A percentile compares a stretch with the other conserved stretches of the same genome.
Conservation (phyloP, 1,284 basidiomycete species). For the Mycena citricolor region DNA sequence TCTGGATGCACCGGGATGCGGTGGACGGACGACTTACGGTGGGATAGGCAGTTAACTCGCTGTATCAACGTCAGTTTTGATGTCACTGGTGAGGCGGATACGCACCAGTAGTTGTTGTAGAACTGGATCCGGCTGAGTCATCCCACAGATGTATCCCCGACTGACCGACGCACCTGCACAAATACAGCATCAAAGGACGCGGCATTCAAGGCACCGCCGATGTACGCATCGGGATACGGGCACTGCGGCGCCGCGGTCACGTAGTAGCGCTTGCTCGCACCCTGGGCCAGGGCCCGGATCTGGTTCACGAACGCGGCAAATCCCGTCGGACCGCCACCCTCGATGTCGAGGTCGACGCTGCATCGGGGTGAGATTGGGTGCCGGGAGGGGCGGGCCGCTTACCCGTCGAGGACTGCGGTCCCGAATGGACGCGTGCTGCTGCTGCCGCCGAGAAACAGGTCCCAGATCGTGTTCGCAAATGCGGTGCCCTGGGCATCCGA, state of each 20-base stretch:
- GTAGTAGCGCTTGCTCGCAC: slow-evolving; percentile 59
- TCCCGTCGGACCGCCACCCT: slow-evolving; percentile 53
- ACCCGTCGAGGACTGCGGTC: slow-evolving; percentile 65
- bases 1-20: no score
- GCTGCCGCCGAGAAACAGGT: slow-evolving; percentile 62
- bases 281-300: slow-evolving; percentile 46
- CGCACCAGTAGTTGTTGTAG: slow-evolving; percentile 35
- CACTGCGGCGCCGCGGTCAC: slow-evolving; percentile 68
- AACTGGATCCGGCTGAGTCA: slow-evolving; percentile 34
- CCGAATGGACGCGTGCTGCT: slow-evolving; percentile 61
- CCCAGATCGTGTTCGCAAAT: slow-evolving; percentile 64
- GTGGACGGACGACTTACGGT: slow-evolving; percentile 36
- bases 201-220: slow-evolving; percentile 53
- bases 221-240: slow-evolving; percentile 59
- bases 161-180: slow-evolving; percentile 42
- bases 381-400: slow-evolving; percentile 19
- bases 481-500: slow-evolving; percentile 50
- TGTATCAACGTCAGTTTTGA: slow-evolving; percentile 49
- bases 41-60: slow-evolving; percentile 41
- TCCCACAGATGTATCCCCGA: no score
- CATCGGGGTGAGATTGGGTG: neutral
- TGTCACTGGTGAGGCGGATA: neutral
- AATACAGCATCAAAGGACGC: slow-evolving; percentile 63
- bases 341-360: slow-evolving; percentile 67
- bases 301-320: slow-evolving; percentile 55